These are phyloP conservation scores for Reticulascus tulasneorum DNA, from an alignment of 2,329 filamentous ascomycete species.

Conservation along the genomic window DNA sequence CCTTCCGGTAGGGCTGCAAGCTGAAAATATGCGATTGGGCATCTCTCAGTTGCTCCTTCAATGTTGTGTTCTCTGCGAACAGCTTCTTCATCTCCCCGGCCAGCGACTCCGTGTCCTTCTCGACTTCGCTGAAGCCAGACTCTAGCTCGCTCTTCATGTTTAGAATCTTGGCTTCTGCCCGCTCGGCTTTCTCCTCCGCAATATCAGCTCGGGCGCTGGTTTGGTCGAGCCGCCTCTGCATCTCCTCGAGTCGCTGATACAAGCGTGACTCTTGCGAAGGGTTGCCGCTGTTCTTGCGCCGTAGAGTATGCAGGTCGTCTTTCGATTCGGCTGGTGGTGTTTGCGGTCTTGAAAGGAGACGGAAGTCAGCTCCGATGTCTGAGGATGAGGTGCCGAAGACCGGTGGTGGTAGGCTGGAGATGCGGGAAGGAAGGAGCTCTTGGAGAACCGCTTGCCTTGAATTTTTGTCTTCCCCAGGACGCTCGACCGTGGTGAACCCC, in stretches of 20 bases:
- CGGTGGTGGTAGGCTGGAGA: constrained; percentile 1
- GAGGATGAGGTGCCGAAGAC: neutral
- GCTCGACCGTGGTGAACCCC: constrained; percentile 11
- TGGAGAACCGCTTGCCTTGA: constrained; percentile 11
- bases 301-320: no score
- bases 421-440: constrained; percentile 10
- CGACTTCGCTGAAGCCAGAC: constrained; percentile 18
- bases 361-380: constrained; percentile 4
- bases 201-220: constrained; percentile 16
- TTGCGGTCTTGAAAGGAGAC: neutral
- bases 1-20: constrained; percentile 34
- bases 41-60: constrained; percentile 28
- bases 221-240: constrained; percentile 7
- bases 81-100: constrained; percentile 17
- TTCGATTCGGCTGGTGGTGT: no score
- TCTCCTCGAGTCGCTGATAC: constrained; percentile 16
- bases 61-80: constrained; percentile 20
- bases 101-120: constrained; percentile 20
- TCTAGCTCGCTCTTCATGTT: constrained; percentile 20
- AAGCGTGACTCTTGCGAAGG: constrained; percentile 4
- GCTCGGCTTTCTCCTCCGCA: constrained; percentile 24
- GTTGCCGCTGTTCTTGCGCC: neutral
- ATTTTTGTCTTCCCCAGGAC: constrained; percentile 3
- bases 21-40: constrained; percentile 36
- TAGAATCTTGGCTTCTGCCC: constrained; percentile 18